Evolutionary conservation across 202 grass and related monocot genomes (phyloP).

Genomic region (Zoysia matrella): DNA sequence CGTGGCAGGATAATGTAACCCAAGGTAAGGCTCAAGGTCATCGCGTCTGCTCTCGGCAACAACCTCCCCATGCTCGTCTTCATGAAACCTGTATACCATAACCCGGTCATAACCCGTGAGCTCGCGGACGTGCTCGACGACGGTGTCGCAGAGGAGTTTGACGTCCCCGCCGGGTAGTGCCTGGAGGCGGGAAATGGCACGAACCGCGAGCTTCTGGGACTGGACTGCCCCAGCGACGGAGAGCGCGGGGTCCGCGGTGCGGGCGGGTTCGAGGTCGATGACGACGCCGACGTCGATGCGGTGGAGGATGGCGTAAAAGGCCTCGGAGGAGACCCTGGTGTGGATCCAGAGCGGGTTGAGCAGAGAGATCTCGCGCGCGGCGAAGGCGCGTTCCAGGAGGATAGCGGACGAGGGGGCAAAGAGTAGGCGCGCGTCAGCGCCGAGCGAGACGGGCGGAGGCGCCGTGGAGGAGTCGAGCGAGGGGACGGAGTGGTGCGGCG

Average conservation of each 20-base stretch:
- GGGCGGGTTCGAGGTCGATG: slow-evolving; percentile 92
- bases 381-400: slow-evolving; percentile 72
- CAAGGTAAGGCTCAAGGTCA: slow-evolving; percentile 89
- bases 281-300: slow-evolving; percentile 90
- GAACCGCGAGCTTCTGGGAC: slow-evolving; percentile 94
- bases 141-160: slow-evolving; percentile 82
- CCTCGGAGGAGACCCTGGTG: slow-evolving; percentile 75
- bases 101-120: slow-evolving; percentile 94
- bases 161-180: slow-evolving; percentile 81
- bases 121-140: slow-evolving; percentile 81
- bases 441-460: slow-evolving; percentile 56
- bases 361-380: slow-evolving; percentile 85
- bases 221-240: slow-evolving; percentile 87
- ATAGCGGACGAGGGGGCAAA: slow-evolving; percentile 63
- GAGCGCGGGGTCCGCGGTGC: slow-evolving; percentile 77
- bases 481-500: slow-evolving; percentile 83
- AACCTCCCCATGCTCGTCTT: slow-evolving; percentile 95
- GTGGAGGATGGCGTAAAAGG: slow-evolving; percentile 96
- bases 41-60: slow-evolving; percentile 71
- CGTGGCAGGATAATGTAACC: slow-evolving; percentile 94
- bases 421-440: slow-evolving; percentile 79
- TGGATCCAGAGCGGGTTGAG: slow-evolving; percentile 95
- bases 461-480: slow-evolving; percentile 57
- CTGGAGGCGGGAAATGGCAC: slow-evolving; percentile 91
- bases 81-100: slow-evolving; percentile 99